Evolutionary conservation across 2,329 filamentous ascomycete genomes (phyloP).

Genomic region (Cyphellophora europaea): DNA sequence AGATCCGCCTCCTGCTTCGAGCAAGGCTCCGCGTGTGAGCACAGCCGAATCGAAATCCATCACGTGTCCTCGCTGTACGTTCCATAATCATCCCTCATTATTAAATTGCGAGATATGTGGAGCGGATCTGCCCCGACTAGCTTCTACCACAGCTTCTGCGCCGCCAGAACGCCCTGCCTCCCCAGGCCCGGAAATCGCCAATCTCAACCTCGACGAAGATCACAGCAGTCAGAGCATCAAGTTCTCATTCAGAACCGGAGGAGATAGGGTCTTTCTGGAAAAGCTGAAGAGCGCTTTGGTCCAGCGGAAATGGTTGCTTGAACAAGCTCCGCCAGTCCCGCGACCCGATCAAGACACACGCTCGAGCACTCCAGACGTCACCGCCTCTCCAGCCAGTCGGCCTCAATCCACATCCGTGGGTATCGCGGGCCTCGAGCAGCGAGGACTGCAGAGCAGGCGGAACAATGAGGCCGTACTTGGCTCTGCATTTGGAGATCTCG

Average conservation of each 20-base stretch:
- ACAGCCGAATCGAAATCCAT: too few species aligned
- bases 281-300: slow-evolving; percentile 78
- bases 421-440: slow-evolving; percentile 83
- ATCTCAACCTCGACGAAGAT: slow-evolving; percentile 36
- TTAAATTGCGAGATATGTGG: slow-evolving; percentile 85
- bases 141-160: background rate
- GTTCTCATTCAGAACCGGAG: slow-evolving; percentile 71
- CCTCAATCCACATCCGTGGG: slow-evolving; percentile 48
- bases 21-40: too few species aligned
- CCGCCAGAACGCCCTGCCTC: slow-evolving; percentile 54
- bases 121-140: slow-evolving; percentile 48
- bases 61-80: slow-evolving; percentile 79
- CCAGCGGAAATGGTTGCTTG: slow-evolving; percentile 90
- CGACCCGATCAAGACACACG: slow-evolving; percentile 38
- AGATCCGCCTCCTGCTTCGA: too few species aligned
- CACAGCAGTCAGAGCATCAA: slow-evolving; percentile 72
- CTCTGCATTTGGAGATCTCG: slow-evolving; percentile 88
- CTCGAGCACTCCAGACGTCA: slow-evolving; percentile 7
- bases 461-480: slow-evolving; percentile 93
- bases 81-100: slow-evolving; percentile 83
- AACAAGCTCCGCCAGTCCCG: slow-evolving; percentile 80
- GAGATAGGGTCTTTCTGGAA: slow-evolving; percentile 84
- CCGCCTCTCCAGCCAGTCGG: background rate
- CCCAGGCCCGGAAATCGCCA: slow-evolving; percentile 59
- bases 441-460: slow-evolving; percentile 72